Evolutionary conservation across 139 green algal genomes (phyloP).

Genomic region (Micromonas pusilla): DNA sequence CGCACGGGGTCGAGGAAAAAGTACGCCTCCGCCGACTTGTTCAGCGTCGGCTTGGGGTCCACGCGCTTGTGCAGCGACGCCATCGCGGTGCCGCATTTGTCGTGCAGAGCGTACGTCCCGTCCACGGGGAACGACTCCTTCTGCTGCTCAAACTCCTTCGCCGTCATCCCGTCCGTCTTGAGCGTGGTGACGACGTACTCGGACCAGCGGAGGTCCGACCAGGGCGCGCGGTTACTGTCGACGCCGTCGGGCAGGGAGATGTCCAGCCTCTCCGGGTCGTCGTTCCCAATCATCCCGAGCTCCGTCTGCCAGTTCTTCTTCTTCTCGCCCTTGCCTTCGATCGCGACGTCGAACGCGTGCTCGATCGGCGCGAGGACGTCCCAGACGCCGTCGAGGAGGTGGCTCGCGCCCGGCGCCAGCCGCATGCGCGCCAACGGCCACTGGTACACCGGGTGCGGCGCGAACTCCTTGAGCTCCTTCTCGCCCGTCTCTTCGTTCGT

Average conservation of each 20-base stretch:
- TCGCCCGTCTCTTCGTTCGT: background rate
- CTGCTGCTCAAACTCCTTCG: no score
- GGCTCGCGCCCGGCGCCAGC: background rate
- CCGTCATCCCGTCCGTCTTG: background rate
- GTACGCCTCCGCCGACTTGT: conserved; percentile 9
- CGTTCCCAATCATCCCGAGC: conserved; percentile 29
- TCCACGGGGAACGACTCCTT: no score
- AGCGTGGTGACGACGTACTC: background rate
- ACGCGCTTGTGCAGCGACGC: conserved; percentile 20
- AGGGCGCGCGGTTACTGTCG: conserved; percentile 4
- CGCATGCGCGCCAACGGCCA: conserved; percentile 5
- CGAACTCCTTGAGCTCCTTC: background rate
- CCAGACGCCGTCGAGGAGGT: conserved; percentile 24
- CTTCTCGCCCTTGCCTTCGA: conserved; percentile 11
- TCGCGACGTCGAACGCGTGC: background rate
- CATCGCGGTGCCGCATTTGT: conserved; percentile 22
- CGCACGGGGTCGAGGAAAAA: conserved; percentile 29
- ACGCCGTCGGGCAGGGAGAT: background rate
- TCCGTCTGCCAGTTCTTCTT: conserved; percentile 20
- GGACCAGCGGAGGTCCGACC: conserved; percentile 14
- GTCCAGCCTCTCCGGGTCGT: no score
- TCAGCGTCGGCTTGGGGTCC: background rate
- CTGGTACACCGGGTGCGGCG: conserved; percentile 1
- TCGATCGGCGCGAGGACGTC: conserved; percentile 10
- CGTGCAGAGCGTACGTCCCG: conserved; percentile 15